phyloP scores from a whole-genome alignment of 768 basidiomycete genomes.

The Russula emetica region DNA sequence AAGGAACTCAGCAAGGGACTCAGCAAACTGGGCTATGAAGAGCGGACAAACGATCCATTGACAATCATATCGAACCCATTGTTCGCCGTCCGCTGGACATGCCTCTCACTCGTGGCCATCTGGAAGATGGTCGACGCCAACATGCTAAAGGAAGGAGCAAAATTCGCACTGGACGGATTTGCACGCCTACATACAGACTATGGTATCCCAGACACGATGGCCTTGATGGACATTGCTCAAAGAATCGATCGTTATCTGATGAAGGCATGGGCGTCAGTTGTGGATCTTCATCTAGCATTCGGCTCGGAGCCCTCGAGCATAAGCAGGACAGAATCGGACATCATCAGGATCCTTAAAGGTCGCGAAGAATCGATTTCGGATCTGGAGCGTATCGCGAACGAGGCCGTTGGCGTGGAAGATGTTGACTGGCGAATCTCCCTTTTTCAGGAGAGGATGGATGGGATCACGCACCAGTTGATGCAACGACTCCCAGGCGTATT shows the following conservation, averaged over 20 bases:
- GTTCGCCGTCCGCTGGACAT: neutral
- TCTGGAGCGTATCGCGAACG: neutral
- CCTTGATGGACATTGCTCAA: neutral
- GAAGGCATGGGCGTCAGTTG: neutral
- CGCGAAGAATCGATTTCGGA: neutral
- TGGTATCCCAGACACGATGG: neutral
- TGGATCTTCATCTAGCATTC: slow-evolving; percentile 1
- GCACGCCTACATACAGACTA: neutral
- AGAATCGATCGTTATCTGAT: neutral
- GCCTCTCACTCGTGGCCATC: neutral
- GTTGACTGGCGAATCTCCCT: neutral
- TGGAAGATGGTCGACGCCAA: neutral
- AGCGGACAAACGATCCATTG: neutral
- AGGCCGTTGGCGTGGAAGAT: neutral
- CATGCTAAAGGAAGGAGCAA: neutral
- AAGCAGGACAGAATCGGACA: neutral
- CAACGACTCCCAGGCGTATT: slow-evolving; percentile 11
- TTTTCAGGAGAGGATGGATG: slow-evolving; percentile 5
- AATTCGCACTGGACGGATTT: slow-evolving; percentile 4
- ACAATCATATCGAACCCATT: neutral
- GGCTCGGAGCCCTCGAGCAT: neutral
- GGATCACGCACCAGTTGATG: neutral
- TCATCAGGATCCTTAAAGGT: neutral
- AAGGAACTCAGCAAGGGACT: neutral
- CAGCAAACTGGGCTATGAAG: neutral